phyloP scores from a whole-genome alignment of 1,284 basidiomycete genomes.

The Cutaneotrichosporon sp. region DNA sequence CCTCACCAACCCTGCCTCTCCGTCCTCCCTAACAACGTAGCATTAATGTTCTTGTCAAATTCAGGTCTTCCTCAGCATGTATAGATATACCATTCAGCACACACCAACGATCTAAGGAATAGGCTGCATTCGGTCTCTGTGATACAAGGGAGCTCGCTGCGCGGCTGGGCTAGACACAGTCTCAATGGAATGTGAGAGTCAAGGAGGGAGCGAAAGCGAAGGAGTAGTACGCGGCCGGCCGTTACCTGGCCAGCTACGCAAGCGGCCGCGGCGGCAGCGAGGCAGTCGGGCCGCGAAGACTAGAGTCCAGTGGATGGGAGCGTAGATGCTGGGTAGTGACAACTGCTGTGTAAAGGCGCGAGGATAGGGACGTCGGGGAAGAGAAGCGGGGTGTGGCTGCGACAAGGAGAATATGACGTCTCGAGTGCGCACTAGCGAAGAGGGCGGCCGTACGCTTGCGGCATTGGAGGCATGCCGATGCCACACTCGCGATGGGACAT shows the following conservation, averaged over 20 bases:
- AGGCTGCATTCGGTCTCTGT: conserved; percentile 12
- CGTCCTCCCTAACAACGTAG: neutral
- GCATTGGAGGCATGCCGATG: conserved; percentile 33
- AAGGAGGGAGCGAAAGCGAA: conserved; percentile 24
- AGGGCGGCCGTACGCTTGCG: conserved; percentile 24
- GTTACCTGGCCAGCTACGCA: neutral
- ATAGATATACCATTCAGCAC: neutral
- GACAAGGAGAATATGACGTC: neutral
- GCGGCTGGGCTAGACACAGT: conserved; percentile 6
- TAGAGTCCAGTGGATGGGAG: conserved; percentile 6
- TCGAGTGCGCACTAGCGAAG: conserved; percentile 15
- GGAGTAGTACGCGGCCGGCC: neutral
- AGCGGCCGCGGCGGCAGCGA: neutral
- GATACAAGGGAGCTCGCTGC: conserved; percentile 19
- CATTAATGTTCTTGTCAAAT: conserved; percentile 1
- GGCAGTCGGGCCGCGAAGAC: conserved; percentile 4
- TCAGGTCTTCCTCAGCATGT: conserved; percentile 2
- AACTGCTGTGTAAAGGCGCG: neutral
- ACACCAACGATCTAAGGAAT: neutral
- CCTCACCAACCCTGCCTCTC: neutral
- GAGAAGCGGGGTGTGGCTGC: neutral
- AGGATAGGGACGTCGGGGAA: neutral
- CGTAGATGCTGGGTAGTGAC: conserved; percentile 9
- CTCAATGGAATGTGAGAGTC: conserved; percentile 10
- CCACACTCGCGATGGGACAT: conserved; percentile 52